Evolutionary conservation across 2,329 filamentous ascomycete genomes (phyloP).

Genomic region (Thyridium curvatum): DNA sequence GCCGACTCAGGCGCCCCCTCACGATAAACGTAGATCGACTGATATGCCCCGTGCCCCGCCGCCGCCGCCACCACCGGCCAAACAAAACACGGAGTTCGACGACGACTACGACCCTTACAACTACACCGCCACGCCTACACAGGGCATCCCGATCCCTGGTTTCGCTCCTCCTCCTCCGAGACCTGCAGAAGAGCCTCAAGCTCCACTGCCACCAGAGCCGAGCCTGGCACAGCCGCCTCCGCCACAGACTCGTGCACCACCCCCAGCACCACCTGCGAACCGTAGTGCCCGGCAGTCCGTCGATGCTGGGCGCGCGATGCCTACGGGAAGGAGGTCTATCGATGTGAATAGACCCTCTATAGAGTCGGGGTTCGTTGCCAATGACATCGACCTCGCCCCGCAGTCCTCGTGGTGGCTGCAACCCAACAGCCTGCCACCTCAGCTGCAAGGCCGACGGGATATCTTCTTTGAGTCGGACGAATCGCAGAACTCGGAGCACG

Average conservation of each 20-base stretch:
- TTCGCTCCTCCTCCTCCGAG: constrained; percentile 22
- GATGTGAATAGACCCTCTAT: constrained; percentile 69
- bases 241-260: constrained; percentile 27
- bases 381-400: constrained; percentile 73
- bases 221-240: constrained; percentile 8
- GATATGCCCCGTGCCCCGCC: no score
- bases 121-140: constrained; percentile 33
- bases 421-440: constrained; percentile 70
- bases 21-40: no score
- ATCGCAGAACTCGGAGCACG: constrained; percentile 60
- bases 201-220: constrained; percentile 29
- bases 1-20: constrained; percentile 40
- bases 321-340: constrained; percentile 54
- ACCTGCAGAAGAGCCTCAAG: constrained; percentile 27
- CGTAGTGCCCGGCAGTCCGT: constrained; percentile 46
- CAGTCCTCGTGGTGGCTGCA: constrained; percentile 84
- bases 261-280: constrained; percentile 4
- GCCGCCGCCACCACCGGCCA: constrained; percentile 46
- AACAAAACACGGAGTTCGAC: constrained; percentile 33
- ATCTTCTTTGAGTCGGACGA: constrained; percentile 80
- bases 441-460: constrained; percentile 76
- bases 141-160: constrained; percentile 17
- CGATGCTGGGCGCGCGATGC: constrained; percentile 50
- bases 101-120: constrained; percentile 68
- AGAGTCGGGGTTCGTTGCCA: constrained; percentile 80